Percentiles rank a stretch among this genome's conserved stretches.
Conservation (phyloP, 1,284 basidiomycete genomes). For the Hemileia vastatrix region DNA sequence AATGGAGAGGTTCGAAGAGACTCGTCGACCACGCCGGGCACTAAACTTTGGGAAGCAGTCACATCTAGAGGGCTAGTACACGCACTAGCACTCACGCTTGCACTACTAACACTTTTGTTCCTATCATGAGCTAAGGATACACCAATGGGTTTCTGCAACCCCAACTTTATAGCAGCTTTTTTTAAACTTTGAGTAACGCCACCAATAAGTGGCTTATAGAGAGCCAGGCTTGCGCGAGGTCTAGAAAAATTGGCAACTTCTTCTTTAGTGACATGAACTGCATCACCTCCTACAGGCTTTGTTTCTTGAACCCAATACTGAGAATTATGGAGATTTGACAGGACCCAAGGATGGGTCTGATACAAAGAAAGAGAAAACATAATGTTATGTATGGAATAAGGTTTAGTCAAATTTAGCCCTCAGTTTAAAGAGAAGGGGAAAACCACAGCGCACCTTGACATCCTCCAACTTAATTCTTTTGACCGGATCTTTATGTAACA, state of each 20-base stretch:
- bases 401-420: neutral
- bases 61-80: neutral
- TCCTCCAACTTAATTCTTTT: constrained; percentile 71
- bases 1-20: no score
- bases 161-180: constrained; percentile 22
- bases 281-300: constrained; percentile 54
- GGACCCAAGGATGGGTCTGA: constrained; percentile 59
- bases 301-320: constrained; percentile 71
- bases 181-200: constrained; percentile 19
- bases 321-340: constrained; percentile 61
- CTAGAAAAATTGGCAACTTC: constrained; percentile 53
- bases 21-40: no score
- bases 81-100: constrained; percentile 6
- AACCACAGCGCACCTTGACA: constrained; percentile 69
- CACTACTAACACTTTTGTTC: constrained; percentile 20
- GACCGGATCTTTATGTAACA: constrained; percentile 73
- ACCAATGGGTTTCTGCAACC: constrained; percentile 8
- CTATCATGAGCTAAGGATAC: no score
- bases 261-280: constrained; percentile 62
- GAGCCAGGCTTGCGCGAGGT: constrained; percentile 9
- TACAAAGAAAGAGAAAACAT: constrained; percentile 2
- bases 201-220: constrained; percentile 13
- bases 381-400: neutral
- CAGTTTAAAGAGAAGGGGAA: neutral
- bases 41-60: no score